Base-by-base conservation (phyloP, 345 rosid genomes). In the Hevea brasiliensis region DNA sequence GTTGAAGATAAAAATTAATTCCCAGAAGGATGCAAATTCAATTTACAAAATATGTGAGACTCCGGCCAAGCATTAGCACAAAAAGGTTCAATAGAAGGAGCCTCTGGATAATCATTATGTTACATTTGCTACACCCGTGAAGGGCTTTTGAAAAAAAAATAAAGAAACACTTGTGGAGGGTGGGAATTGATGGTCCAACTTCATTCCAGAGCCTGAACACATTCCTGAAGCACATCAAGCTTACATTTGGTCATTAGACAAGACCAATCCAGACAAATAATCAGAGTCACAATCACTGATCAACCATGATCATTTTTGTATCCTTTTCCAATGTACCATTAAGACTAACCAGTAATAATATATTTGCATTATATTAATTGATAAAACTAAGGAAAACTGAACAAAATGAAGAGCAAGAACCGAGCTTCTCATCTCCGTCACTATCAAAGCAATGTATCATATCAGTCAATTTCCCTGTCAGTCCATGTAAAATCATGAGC, bases 401-500 rank as follows among this genome's bases (percentile, higher is more conserved):
- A 54, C 37, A 67, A 15, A 42, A 50, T 32, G 24, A 7, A 37
- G 21, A 56, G 57, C 29, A 62, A 78, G 32, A 42, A 83, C 65
- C 78, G 61, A 94, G 94, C 97, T 89, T 90, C 68, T 89, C 88
- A 81, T 87, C 92, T 20, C 85, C 76, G 65, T 90, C 82, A 6
- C 76, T 50, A 74, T 94, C 97, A 80, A 92, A 94, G 84, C 77
- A 89, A 72, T 62, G 80, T 73, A 94, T 84, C 98, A 94, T 94
- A 84, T 86, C 88, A 57, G 82, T 78, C 72, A 90, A 79, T 80
- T n/a, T 94, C 97, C 68, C 72, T 79, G 65, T 89, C 84, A 40
- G 89, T 79, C 98, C 96, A 92, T 1, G 67, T 75, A 80, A 94
- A 94, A 84, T 94, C 93, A 72, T 92, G 89, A 26, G 89, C 81